Conservation (phyloP, 768 basidiomycete genomes). For the Favolaschia claudopus region DNA sequence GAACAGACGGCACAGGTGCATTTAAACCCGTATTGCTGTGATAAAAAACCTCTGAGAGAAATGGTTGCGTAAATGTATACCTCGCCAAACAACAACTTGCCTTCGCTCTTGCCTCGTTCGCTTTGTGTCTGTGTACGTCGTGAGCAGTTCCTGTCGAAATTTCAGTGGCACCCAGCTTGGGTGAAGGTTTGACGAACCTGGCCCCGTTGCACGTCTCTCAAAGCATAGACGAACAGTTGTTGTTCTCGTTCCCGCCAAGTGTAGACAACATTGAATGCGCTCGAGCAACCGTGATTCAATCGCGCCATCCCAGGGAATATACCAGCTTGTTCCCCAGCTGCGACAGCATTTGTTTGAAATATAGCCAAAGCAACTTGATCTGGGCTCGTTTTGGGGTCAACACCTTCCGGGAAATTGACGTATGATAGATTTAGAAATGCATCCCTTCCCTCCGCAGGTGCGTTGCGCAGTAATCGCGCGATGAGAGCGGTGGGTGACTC, state of each 20-base stretch:
- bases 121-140: slow-evolving; percentile 68
- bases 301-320: slow-evolving; percentile 75
- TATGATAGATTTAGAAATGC: slow-evolving; percentile 65
- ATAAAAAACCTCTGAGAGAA: slow-evolving; percentile 55
- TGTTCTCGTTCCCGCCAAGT: slow-evolving; percentile 60
- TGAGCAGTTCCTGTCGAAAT: slow-evolving; percentile 61
- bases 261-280: slow-evolving; percentile 73
- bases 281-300: slow-evolving; percentile 73
- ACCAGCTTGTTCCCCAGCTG: slow-evolving; percentile 59
- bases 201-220: slow-evolving; percentile 60
- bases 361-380: slow-evolving; percentile 66
- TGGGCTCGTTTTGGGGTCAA: slow-evolving; percentile 44
- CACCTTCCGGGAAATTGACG: slow-evolving; percentile 54
- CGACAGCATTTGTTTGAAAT: slow-evolving; percentile 72
- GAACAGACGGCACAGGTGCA: slow-evolving; percentile 69
- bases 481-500: slow-evolving; percentile 57
- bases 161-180: neutral
- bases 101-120: slow-evolving; percentile 59
- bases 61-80: neutral
- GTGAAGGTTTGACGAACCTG: slow-evolving; percentile 44
- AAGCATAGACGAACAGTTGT: slow-evolving; percentile 61
- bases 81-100: slow-evolving; percentile 38
- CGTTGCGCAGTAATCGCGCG: slow-evolving; percentile 39
- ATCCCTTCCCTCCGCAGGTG: slow-evolving; percentile 41
- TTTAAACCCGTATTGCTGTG: slow-evolving; percentile 60